Evolutionary conservation across 2,329 filamentous ascomycete species (phyloP).

Genomic region (Aspergillus ustus): DNA sequence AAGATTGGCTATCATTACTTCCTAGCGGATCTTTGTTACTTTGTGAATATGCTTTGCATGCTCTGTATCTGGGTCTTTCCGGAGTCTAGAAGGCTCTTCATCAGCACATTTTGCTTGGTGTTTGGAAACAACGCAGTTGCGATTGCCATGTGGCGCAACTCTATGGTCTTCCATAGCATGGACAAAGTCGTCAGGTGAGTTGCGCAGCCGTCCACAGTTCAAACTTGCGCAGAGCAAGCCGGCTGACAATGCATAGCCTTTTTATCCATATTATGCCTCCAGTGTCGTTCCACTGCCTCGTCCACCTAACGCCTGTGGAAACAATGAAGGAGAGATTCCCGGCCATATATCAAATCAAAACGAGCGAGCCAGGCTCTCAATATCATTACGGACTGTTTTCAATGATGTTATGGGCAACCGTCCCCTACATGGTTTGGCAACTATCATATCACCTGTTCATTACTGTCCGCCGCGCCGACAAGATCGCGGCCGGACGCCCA

Average conservation of each 20-base stretch:
- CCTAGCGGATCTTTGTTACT: conserved; percentile 95
- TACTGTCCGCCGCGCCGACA: conserved; percentile 88
- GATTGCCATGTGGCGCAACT: conserved; percentile 99
- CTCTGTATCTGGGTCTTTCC: conserved; percentile 91
- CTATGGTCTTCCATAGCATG: conserved; percentile 95
- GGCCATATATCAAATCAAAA: conserved; percentile 81
- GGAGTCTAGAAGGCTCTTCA: conserved; percentile 85
- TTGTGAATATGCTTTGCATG: conserved; percentile 86
- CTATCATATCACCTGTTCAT: conserved; percentile 92
- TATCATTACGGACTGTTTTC: conserved; percentile 78
- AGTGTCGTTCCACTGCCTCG: conserved; percentile 86
- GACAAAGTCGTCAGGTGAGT: conserved; percentile 88
- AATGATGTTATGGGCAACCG: conserved; percentile 93
- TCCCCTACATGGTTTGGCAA: conserved; percentile 94
- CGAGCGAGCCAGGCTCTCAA: conserved; percentile 68
- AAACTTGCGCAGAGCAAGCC: not conserved
- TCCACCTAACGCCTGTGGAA: conserved; percentile 75
- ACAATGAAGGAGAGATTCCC: conserved; percentile 75
- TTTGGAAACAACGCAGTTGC: conserved; percentile 97
- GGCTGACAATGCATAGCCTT: conserved; percentile 56
- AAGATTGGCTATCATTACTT: conserved; percentile 96
- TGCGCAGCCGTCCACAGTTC: not conserved
- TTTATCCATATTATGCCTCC: conserved; percentile 99
- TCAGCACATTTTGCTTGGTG: conserved; percentile 87
- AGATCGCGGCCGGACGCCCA: conserved; percentile 92